Evolutionary conservation across 2,329 filamentous ascomycete species (phyloP).

Genomic region (Laburnicola sp.): DNA sequence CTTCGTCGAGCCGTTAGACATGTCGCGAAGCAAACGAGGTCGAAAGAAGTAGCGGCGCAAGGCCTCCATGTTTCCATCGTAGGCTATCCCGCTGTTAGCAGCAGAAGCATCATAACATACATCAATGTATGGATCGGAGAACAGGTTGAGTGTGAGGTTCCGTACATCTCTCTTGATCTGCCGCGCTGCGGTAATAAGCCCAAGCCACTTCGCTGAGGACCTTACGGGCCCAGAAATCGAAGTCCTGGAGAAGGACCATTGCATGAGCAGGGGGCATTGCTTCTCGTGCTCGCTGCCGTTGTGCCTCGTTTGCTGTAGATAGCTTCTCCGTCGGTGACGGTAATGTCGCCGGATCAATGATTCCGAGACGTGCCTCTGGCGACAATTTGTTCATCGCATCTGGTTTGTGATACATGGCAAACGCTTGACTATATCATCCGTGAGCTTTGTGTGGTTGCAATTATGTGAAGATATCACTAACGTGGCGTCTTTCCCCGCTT

Average conservation of each 20-base stretch:
- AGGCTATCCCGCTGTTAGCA: not conserved
- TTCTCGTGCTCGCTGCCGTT: not conserved
- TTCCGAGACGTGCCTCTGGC: not conserved
- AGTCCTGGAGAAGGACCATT: not conserved
- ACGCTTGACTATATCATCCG: not conserved
- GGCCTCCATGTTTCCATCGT: not conserved
- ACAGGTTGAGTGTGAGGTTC: not conserved
- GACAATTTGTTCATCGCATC: not conserved
- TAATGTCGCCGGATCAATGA: not conserved
- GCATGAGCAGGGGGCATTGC: not conserved
- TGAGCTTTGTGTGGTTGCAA: not conserved
- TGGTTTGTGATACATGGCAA: not conserved
- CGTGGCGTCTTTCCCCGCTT: not conserved
- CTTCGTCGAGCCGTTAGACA: not conserved
- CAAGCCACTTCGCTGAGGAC: not conserved
- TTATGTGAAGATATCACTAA: not conserved
- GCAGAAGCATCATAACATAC: not conserved
- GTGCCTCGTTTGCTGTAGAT: not conserved
- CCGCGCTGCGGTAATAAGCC: conserved; percentile 1
- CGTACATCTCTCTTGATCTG: not conserved
- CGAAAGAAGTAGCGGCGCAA: conserved; percentile 1
- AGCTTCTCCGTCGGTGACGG: not conserved
- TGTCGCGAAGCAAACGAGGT: not conserved
- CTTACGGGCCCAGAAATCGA: not conserved
- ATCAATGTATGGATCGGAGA: not conserved